Conservation (phyloP, 2,329 filamentous ascomycete genomes). For the Beauveria medogensis region DNA sequence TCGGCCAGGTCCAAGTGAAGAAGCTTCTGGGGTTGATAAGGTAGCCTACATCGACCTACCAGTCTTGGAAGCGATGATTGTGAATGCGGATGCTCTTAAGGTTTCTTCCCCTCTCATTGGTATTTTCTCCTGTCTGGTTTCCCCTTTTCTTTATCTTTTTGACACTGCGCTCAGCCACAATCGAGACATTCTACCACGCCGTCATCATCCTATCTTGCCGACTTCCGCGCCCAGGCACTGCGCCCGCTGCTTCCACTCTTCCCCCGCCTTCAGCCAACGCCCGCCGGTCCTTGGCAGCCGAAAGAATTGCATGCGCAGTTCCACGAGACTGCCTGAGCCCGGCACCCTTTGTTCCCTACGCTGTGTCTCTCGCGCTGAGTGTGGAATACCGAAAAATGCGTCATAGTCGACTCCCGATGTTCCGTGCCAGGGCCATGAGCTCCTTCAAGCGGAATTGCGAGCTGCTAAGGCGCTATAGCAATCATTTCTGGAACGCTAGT, state of each 20-base stretch:
- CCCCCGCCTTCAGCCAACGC: conserved; percentile 45
- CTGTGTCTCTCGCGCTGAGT: conserved; percentile 51
- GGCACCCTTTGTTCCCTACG: conserved; percentile 54
- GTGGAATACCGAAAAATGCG: conserved; percentile 58
- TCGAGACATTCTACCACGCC: conserved; percentile 57
- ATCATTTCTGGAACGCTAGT: conserved; percentile 49
- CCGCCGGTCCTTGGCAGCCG: conserved; percentile 48
- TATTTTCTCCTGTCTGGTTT: conserved; percentile 20
- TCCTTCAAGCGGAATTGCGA: conserved; percentile 48
- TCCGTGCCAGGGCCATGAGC: conserved; percentile 45
- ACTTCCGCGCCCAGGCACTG: conserved; percentile 34
- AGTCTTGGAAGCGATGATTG: conserved; percentile 49
- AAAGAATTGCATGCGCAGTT: conserved; percentile 48
- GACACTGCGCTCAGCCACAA: conserved; percentile 36
- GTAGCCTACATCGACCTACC: conserved; percentile 44
- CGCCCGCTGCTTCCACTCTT: conserved; percentile 32
- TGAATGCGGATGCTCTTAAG: conserved; percentile 43
- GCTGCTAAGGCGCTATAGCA: conserved; percentile 43
- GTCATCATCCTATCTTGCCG: conserved; percentile 56
- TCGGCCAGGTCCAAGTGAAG: conserved; percentile 40
- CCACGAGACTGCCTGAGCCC: conserved; percentile 43
- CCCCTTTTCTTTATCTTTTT: not conserved
- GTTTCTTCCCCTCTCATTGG: conserved; percentile 42
- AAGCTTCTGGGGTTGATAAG: conserved; percentile 33
- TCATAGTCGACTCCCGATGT: conserved; percentile 51